Evolutionary conservation across 2,329 filamentous ascomycete genomes (phyloP), one percentile per base, ranked within the genome.

Genomic region (Ramularia collo-cygni): DNA sequence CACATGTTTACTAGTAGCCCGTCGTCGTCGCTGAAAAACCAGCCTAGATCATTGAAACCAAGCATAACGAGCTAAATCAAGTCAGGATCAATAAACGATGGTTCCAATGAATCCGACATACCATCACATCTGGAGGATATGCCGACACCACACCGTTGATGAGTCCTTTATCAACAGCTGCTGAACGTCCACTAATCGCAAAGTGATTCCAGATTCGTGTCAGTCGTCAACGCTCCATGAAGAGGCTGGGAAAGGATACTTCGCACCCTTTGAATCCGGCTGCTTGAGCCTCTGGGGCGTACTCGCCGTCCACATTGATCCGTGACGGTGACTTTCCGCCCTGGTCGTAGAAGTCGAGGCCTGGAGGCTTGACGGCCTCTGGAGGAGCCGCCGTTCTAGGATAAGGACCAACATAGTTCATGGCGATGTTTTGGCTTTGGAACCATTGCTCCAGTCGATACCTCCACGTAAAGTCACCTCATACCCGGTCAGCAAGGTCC

Each of bases 391-490:
- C 8, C 13, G 64, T 66, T 30, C 63, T 64, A n/a, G 40, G 52
- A 47, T 58, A 65, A 2, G 62, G 63, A 6, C 64, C 64, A 3
- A 37, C 35, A 13, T 24, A 37, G 12, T 64, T 59, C 24, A 64
- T 62, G 10, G 46, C 30, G 9, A 58, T 46, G 26, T 38, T 16
- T 24, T 57, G 29, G 5, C 37, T 26, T 1, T 43, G 40, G 36
- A 65, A 56, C 63, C 64, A 68, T 30, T 65, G 35, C 55, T 57
- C 62, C n/a, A 68, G 49, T 4, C 63, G 56, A 35, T 63, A 68
- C 5, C 64, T 55, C 65, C 64, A 67, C n/a, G 64, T 67, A 38
- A 53, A 64, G 43, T 67, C 64, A n/a, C n/a, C n/a, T n/a, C n/a
- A n/a, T n/a, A n/a, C n/a, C n/a, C n/a, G n/a, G n/a, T n/a, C n/a